Conservation (phyloP, 495 filamentous ascomycete species). For the Penicillium riverlandense region DNA sequence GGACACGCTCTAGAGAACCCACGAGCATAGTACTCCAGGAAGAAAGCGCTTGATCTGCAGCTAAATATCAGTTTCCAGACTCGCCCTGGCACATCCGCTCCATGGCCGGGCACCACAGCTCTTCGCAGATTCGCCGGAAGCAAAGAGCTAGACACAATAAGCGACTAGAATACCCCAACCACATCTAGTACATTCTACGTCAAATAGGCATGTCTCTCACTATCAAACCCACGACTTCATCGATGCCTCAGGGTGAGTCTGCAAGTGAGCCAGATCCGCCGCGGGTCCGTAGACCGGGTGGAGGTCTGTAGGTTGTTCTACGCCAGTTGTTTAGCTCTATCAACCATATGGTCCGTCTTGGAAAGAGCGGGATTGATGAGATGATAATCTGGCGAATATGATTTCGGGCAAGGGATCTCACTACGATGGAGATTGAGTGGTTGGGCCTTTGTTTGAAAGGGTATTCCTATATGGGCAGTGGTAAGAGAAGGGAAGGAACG, state of each 20-base stretch:
- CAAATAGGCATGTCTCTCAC: constrained; percentile 37
- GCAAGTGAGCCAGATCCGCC: constrained; percentile 39
- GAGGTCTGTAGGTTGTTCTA: constrained; percentile 27
- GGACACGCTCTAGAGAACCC: no score
- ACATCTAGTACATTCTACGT: neutral
- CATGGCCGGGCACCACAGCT: no score
- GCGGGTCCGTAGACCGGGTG: constrained; percentile 15
- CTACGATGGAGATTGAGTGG: constrained; percentile 1
- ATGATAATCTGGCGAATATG: constrained; percentile 40
- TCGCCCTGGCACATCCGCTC: no score
- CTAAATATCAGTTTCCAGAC: no score
- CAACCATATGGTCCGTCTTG: constrained; percentile 34
- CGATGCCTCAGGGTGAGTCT: constrained; percentile 40
- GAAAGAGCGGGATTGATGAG: constrained; percentile 34
- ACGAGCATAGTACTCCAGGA: no score
- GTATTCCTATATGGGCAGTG: constrained; percentile 1
- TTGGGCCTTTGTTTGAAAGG: constrained; percentile 1
- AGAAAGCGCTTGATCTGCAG: no score
- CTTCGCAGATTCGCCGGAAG: no score
- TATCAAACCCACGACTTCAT: constrained; percentile 43
- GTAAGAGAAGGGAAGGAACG: constrained; percentile 4
- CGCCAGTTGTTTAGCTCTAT: constrained; percentile 46
- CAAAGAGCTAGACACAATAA: neutral
- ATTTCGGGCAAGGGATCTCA: neutral
- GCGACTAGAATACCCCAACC: neutral